Base-by-base conservation (phyloP, 1,284 basidiomycete genomes). In the Ceratobasidium sp. region DNA sequence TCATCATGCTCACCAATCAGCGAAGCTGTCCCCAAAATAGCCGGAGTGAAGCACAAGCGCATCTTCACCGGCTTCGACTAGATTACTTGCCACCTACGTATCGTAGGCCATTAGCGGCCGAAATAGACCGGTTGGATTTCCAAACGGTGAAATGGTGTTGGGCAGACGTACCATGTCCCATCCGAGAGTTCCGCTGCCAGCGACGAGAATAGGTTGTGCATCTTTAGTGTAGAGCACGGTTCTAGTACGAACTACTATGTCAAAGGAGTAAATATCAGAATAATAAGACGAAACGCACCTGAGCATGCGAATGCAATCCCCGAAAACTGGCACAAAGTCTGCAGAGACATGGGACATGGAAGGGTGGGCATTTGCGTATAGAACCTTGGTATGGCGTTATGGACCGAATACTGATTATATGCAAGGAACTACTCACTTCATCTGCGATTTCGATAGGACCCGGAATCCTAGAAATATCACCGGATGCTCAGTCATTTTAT, bases 171-270 rank as follows among this genome's bases (percentile, higher is more conserved):
- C 47, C 18, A 79, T 79, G 73, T 83, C 85, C 95, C 96, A 98
- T 41, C 96, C 96, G 46, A 98, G 84, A 1, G 96, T 98, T n/a
- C 96, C 96, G 62, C 91, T 93, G 1, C 97, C 97, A 35, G 95
- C 89, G 70, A 98, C 91, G 77, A 98, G 84, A 84, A 98, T 93
- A 0, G 94, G 92, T 80, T 98, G 96, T 0, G 86, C 91, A 43
- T 85, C 83, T 73, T 88, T 86, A 47, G 95, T 90, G 82, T 90
- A 89, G 54, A 98, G 82, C 3, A 97, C 89, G 70, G 93, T 84
- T 75, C 92, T 91, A 72, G 54, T 14, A 32, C 23, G 38, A 23
- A 58, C 26, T 44, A 71, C 32, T n/a, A 38, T 18, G 38, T 21
- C 23, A 66, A 21, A 35, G 23, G 41, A 61, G 47, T 46, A 76